phyloP scores from a whole-genome alignment of 768 basidiomycete genomes.

The Trametes sanguinea region DNA sequence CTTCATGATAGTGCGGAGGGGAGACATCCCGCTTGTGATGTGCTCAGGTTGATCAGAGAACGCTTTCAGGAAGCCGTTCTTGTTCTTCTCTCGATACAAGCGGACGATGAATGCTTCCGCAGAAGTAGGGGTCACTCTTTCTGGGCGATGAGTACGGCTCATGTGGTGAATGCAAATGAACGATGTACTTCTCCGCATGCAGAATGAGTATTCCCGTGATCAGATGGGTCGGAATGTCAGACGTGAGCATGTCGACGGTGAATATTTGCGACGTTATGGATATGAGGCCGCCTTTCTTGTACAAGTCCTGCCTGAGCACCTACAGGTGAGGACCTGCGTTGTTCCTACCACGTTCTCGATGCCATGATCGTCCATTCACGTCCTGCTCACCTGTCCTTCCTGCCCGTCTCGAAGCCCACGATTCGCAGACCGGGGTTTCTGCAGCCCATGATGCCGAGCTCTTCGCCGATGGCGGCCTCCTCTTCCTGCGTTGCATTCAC shows the following conservation, averaged over 20 bases:
- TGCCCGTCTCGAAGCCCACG: constrained; percentile 79
- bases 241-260: constrained; percentile 91
- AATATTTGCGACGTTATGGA: constrained; percentile 93
- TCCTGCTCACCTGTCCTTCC: constrained; percentile 73
- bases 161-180: not conserved
- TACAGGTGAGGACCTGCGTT: not conserved
- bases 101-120: constrained; percentile 93
- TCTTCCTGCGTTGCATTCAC: constrained; percentile 86
- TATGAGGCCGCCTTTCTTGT: constrained; percentile 85
- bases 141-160: not conserved
- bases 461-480: constrained; percentile 88
- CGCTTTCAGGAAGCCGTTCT: constrained; percentile 89
- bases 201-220: constrained; percentile 89
- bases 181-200: constrained; percentile 80
- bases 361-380: not conserved
- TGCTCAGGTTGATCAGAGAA: constrained; percentile 97
- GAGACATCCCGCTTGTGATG: constrained; percentile 90
- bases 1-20: constrained; percentile 89
- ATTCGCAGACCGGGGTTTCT: constrained; percentile 81
- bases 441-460: constrained; percentile 90
- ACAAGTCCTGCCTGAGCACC: constrained; percentile 64
- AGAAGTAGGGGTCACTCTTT: constrained; percentile 79
- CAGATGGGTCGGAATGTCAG: constrained; percentile 79
- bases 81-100: constrained; percentile 87
- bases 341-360: not conserved